Conservation (phyloP, 2,329 filamentous ascomycete species). For the Penicillium expansum region DNA sequence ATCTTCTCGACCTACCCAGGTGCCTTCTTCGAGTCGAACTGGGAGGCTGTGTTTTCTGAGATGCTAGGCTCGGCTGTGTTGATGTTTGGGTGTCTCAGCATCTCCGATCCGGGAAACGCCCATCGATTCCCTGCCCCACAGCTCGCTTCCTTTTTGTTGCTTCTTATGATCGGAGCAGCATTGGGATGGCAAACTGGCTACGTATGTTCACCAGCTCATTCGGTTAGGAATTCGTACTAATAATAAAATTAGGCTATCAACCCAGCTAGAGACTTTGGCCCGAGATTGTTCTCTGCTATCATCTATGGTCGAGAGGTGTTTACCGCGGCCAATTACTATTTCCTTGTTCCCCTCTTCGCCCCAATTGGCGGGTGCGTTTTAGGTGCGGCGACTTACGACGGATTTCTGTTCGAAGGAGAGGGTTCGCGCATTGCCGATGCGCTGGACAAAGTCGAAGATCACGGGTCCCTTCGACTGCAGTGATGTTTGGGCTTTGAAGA, state of each 20-base stretch:
- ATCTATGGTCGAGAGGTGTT: slow-evolving; percentile 33
- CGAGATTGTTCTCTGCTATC: slow-evolving; percentile 31
- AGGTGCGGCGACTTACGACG: slow-evolving; percentile 29
- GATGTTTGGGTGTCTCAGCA: slow-evolving; percentile 31
- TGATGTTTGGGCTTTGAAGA: neutral
- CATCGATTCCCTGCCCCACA: slow-evolving; percentile 28
- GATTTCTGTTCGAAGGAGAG: slow-evolving; percentile 28
- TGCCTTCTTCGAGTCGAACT: slow-evolving; percentile 28
- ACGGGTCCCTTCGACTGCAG: slow-evolving; percentile 24
- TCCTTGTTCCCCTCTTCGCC: slow-evolving; percentile 29
- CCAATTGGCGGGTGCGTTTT: slow-evolving; percentile 29
- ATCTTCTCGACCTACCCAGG: slow-evolving; percentile 31
- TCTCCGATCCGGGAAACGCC: slow-evolving; percentile 28
- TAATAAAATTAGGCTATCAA: slow-evolving; percentile 27
- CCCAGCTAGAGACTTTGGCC: slow-evolving; percentile 32
- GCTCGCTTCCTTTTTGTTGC: slow-evolving; percentile 27
- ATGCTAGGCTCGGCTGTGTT: slow-evolving; percentile 28
- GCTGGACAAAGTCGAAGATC: slow-evolving; percentile 23
- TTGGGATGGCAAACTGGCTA: slow-evolving; percentile 37
- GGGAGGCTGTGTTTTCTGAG: slow-evolving; percentile 34
- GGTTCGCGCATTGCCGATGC: slow-evolving; percentile 32
- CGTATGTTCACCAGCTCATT: slow-evolving; percentile 18
- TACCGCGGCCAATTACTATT: slow-evolving; percentile 28
- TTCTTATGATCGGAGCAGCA: slow-evolving; percentile 30
- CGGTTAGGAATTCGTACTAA: neutral